Evolutionary conservation across 331 rosid species (phyloP).

Genomic region (Acacia concinna): DNA sequence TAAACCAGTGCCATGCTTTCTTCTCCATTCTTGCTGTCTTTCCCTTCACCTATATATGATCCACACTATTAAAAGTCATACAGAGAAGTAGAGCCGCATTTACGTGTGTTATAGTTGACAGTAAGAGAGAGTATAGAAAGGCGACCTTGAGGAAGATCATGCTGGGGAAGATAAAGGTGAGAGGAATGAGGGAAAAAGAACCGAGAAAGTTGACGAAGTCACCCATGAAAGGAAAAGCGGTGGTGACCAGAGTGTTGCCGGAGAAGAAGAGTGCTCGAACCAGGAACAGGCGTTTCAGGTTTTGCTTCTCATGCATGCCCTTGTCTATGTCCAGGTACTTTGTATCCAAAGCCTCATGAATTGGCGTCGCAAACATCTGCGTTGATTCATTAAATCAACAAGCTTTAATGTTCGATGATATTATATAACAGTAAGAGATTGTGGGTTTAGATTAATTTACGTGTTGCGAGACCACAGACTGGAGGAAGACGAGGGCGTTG

Average conservation of each 20-base stretch:
- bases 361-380: constrained; percentile 57
- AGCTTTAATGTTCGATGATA: neutral
- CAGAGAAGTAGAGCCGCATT: too few relatives aligned
- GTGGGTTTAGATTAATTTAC: constrained; percentile 30
- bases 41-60: constrained; percentile 50
- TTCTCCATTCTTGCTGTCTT: constrained; percentile 44
- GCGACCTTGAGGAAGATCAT: constrained; percentile 62
- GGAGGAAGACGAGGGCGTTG: constrained; percentile 46
- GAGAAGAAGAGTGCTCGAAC: constrained; percentile 39
- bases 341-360: constrained; percentile 59
- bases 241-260: constrained; percentile 48
- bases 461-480: constrained; percentile 56
- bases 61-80: too few relatives aligned
- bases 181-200: constrained; percentile 51
- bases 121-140: neutral
- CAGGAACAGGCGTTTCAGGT: constrained; percentile 44
- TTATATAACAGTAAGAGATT: neutral
- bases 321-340: constrained; percentile 41
- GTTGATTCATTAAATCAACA: too few relatives aligned
- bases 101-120: neutral
- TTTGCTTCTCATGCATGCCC: constrained; percentile 45
- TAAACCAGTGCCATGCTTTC: constrained; percentile 61
- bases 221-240: constrained; percentile 63
- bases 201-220: constrained; percentile 61
- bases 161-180: constrained; percentile 65